Conservation (phyloP, 2,329 filamentous ascomycete genomes). For the Verticillium nubilum region DNA sequence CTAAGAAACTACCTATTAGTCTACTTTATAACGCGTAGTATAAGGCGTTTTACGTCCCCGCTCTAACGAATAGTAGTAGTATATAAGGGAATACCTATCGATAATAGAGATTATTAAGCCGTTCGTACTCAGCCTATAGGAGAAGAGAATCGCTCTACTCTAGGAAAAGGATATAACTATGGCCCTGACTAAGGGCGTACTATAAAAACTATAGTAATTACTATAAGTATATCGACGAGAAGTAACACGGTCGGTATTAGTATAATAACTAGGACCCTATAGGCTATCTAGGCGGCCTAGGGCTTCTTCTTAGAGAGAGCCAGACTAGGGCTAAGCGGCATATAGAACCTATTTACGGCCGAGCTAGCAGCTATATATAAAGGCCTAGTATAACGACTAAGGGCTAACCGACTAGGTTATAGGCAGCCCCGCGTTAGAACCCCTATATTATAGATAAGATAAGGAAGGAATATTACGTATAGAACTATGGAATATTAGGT, state of each 20-base stretch:
- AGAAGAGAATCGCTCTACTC: not conserved
- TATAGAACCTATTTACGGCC: conserved; percentile 4
- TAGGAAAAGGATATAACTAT: not conserved
- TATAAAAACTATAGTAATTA: not conserved
- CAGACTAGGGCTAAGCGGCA: not conserved
- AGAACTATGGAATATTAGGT: too few species aligned
- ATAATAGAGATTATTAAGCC: conserved; percentile 5
- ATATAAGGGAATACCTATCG: conserved; percentile 12
- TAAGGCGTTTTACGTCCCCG: not conserved
- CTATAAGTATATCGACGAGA: not conserved
- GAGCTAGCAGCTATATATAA: conserved; percentile 2
- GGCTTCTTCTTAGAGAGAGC: not conserved
- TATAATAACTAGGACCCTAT: not conserved
- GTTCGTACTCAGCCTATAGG: not conserved
- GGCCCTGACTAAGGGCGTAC: not conserved
- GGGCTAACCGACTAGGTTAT: too few species aligned
- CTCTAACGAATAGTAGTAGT: not conserved
- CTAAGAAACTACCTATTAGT: not conserved
- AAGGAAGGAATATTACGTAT: too few species aligned
- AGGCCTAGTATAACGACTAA: too few species aligned
- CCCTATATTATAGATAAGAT: too few species aligned
- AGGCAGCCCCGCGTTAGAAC: too few species aligned
- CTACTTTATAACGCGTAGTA: not conserved
- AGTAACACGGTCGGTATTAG: not conserved
- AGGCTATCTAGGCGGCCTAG: not conserved